Base-by-base conservation (phyloP, 2,329 filamentous ascomycete genomes). In the Sarocladiaceae sp. region DNA sequence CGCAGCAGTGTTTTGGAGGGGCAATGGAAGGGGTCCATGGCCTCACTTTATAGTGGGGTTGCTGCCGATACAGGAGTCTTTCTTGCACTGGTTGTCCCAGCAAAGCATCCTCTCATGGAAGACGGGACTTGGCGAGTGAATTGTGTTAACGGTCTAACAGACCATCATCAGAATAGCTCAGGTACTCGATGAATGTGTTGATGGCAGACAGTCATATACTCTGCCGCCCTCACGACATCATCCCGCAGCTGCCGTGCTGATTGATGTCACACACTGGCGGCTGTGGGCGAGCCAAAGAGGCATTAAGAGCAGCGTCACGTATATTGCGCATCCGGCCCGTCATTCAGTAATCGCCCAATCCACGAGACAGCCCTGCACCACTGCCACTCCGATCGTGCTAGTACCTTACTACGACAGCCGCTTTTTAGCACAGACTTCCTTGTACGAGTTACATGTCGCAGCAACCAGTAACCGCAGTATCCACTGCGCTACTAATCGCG, bases 301-400 rank as follows among this genome's bases (percentile, higher is more conserved):
- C 44, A 48, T 48, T 48, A 48, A 48, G n/a, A n/a, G n/a, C 44
- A 29, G 44, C 44, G 26, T 48, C 28, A n/a, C 44, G 44, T 48
- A 48, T 48, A 48, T 48, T 48, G 44, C 44, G 44, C 44, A 48
- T 33, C 44, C 26, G 44, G 44, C 26, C 44, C 25, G 44, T 48
- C 44, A 48, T 48, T 33, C 44, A 48, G 44, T 48, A 29, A 48
- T 48, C 44, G 17, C 26, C 44, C 40, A 26, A 44, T n/a, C n/a
- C n/a, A n/a, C n/a, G n/a, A n/a, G n/a, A n/a, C n/a, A n/a, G n/a
- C n/a, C n/a, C n/a, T n/a, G n/a, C n/a, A n/a, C n/a, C n/a, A n/a
- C n/a, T n/a, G n/a, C n/a, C n/a, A n/a, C n/a, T n/a, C 33, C 33
- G 18, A n/a, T 36, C 33, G 6, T 22, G 7, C 37, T 15, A 40